phyloP scores from a whole-genome alignment of 139 green algal genomes.

The Picochlorum sp. region DNA sequence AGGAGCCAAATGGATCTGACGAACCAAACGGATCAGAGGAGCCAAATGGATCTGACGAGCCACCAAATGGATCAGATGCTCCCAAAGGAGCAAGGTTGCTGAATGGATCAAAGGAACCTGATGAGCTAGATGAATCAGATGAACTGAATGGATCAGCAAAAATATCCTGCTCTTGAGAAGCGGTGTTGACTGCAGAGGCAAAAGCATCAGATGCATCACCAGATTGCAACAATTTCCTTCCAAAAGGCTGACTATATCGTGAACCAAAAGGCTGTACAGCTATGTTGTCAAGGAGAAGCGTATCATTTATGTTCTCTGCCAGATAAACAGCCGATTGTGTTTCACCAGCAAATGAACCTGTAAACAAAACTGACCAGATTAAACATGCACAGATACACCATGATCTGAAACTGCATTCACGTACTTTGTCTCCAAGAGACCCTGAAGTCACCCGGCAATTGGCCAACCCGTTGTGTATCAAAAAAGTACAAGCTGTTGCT shows the following conservation, averaged over 20 bases:
- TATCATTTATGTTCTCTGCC: conserved; percentile 12
- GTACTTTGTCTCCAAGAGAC: conserved; percentile 40
- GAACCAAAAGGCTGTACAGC: neutral
- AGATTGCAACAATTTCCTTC: no score
- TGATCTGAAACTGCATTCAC: conserved; percentile 1
- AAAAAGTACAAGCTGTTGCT: conserved; percentile 28
- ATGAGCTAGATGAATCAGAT: neutral
- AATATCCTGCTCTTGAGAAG: no score
- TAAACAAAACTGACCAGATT: neutral
- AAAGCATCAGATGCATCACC: no score
- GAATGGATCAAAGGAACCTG: neutral
- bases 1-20: neutral
- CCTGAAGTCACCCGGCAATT: conserved; percentile 27
- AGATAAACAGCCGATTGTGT: conserved; percentile 11
- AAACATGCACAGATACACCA: conserved; percentile 5
- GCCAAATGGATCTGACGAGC: neutral
- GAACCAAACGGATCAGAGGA: neutral
- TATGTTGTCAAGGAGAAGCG: neutral
- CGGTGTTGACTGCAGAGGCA: no score
- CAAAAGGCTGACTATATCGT: no score
- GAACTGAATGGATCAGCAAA: neutral
- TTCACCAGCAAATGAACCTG: conserved; percentile 10
- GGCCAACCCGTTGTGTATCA: conserved; percentile 38
- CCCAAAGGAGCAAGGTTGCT: no score
- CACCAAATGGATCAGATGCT: neutral